Base-by-base conservation (phyloP, 192 early-diverging fungal genomes). In the Linnemannia elongata region DNA sequence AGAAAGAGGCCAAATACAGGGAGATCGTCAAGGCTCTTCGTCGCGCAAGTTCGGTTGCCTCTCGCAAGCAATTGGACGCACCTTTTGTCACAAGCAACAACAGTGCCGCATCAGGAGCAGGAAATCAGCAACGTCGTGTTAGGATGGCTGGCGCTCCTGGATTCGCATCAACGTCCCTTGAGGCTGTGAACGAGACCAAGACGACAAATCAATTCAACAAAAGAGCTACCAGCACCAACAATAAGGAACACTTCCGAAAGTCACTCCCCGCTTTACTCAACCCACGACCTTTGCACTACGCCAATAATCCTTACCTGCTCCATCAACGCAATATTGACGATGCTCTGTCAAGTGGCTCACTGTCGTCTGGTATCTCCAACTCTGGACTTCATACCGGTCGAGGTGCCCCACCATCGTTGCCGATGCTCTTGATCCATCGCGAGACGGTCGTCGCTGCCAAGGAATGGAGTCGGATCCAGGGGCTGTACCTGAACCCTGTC, bases 1-100 rank as follows among this genome's bases (percentile, higher is more conserved):
- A 52, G 33, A 77, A 72, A 44, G 82, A 83, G 47, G 82, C 57
- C 33, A 77, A 77, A 70, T 83, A 83, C 42, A 69, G 82, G 9
- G 82, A 83, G 54, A 83, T 83, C 24, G 82, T 83, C 47, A 83
- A 70, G 36, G 82, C 82, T 18, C 70, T 83, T 8, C 69, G 75
- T 38, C 75, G 82, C 12, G 82, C 82, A 6, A 77, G 69, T 35
- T 78, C 82, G 0, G 82, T 83, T 10, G 82, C 76, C 9, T 73
- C 82, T 35, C 47, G 71, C 18, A 83, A 77, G 57, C 17, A 42
- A 8, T 7, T 33, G 33, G 27, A 74, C 7, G 42, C 27, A 3
- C 30, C 33, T 4, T 12, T n/a, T 24, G n/a, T 49, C 36, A 6
- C 36, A 6, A 36, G 8, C 35, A 41, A 6, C 39, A 42, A 72